Evolutionary conservation across 495 filamentous ascomycete genomes (phyloP).

Genomic region (Immersiella caudata): DNA sequence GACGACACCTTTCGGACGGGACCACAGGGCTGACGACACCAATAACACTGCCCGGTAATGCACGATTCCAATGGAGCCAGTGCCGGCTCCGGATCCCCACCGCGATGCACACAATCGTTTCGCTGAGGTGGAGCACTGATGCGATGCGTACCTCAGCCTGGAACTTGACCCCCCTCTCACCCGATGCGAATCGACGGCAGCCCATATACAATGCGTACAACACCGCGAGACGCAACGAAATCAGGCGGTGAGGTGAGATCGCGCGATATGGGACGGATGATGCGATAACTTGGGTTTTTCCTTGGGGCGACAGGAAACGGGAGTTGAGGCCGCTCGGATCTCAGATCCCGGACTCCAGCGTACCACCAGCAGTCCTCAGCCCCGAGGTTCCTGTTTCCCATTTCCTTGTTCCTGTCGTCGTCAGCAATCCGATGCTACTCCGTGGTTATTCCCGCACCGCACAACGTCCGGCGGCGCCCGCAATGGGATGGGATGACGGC

Average conservation of each 20-base stretch:
- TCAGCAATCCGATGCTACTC: not conserved
- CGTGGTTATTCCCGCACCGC: too few species aligned
- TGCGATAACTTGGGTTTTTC: not conserved
- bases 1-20: slow-evolving; percentile 3
- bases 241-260: not conserved
- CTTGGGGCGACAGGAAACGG: not conserved
- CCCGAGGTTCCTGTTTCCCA: not conserved
- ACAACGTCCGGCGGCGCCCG: not conserved
- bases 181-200: too few species aligned
- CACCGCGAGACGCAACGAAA: not conserved
- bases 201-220: too few species aligned
- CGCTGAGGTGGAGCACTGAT: too few species aligned
- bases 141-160: too few species aligned
- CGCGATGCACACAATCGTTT: not conserved
- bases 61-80: not conserved
- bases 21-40: slow-evolving; percentile 8
- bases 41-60: slow-evolving; percentile 4
- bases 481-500: not conserved
- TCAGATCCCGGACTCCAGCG: not conserved
- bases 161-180: too few species aligned
- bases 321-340: not conserved
- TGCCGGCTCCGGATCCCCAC: not conserved
- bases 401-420: not conserved
- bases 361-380: not conserved
- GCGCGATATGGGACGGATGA: too few species aligned